Base-by-base conservation (phyloP, 2,329 filamentous ascomycete species). In the Penicillium verrucosum region DNA sequence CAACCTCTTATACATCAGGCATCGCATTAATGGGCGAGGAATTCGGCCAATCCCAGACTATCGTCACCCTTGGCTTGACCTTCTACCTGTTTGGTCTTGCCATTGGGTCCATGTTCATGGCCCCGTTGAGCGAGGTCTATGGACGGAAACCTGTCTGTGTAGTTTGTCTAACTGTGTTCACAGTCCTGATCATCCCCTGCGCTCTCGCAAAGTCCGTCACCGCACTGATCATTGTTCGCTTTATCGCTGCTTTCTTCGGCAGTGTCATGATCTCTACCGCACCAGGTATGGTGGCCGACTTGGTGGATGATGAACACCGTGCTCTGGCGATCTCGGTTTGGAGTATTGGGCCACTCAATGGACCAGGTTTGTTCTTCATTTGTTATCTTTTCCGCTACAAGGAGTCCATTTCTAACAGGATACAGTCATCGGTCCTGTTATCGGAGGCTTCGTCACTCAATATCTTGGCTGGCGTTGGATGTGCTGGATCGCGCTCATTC, bases 401-500 rank as follows among this genome's bases (percentile, higher is more conserved):
- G 11, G 21, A 4, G 7, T n/a, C 2, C 0, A 3, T 42, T 30
- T 18, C 54, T 65, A 46, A 64, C 30, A 18, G 44, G 44, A 23
- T 46, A 14, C 50, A 73, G 74, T 77, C 0, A 77, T 85, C 30
- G 86, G 88, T 0, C 88, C 89, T 0, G 75, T 92, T 0, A 87
- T 96, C 34, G 92, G 92, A 23, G 92, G 92, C 0, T 95, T 96
- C 64, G 84, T 89, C 1, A 90, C 79, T 5, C 70, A 79, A 56
- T 78, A 78, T 60, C 78, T 94, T 2, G 91, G 90, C 11, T 97
- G 92, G 92, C 78, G 92, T 30, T 96, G 91, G 90, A 88, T 87
- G 37, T 89, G 89, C 68, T 96, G 90, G 89, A 80, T 94, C 21
- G 83, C 87, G 9, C 75, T 93, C 66, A 92, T 95, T 50, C 80